Percentiles rank a stretch among this genome's conserved stretches.
Conservation (phyloP, 169 alveolate species). For the Blepharisma undulans region DNA sequence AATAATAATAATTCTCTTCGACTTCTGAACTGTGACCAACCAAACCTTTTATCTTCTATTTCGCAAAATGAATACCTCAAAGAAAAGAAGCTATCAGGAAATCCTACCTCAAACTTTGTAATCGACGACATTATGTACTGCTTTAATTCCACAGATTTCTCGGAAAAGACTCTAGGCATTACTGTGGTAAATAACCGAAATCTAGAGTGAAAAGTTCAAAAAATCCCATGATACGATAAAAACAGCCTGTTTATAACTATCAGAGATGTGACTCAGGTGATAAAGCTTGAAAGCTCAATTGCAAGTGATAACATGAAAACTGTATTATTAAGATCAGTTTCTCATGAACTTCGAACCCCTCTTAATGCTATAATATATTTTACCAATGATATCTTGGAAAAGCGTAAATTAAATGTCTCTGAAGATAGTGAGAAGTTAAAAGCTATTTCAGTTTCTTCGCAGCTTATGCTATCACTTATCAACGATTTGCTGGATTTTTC, state of each 20-base stretch:
- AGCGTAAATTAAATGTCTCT: background rate
- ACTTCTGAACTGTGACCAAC: background rate
- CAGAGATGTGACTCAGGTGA: background rate
- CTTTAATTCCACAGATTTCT: background rate
- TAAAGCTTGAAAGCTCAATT: background rate
- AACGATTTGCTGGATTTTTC: slow-evolving; percentile 28
- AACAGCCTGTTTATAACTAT: background rate
- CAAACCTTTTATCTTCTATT: background rate
- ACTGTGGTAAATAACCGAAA: background rate
- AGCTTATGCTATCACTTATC: background rate
- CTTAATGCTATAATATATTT: background rate
- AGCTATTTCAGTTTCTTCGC: background rate
- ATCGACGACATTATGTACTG: background rate
- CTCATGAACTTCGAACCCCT: slow-evolving; percentile 1
- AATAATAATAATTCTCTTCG: background rate
- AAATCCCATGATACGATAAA: background rate
- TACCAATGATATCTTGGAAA: background rate
- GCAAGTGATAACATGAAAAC: background rate
- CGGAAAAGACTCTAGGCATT: background rate
- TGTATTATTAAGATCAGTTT: background rate
- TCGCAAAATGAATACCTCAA: background rate
- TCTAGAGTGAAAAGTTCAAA: background rate
- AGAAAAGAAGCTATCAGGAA: background rate
- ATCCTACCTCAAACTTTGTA: background rate
- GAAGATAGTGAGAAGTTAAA: background rate